These are phyloP conservation scores for Sophora flavescens DNA, from an alignment of 306 rosid species.

Conservation along the genomic window DNA sequence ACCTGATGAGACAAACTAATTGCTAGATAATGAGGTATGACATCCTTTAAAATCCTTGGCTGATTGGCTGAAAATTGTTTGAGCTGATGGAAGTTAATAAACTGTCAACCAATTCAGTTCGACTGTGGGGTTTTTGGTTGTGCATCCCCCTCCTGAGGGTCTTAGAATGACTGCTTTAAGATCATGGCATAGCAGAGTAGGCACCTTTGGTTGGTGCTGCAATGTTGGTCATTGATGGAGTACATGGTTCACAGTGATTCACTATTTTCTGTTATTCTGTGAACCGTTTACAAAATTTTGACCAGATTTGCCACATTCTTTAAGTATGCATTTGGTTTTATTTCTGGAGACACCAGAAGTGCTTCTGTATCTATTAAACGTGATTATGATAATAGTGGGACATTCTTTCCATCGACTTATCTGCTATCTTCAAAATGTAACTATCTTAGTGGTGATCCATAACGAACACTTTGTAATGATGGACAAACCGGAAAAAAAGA, in stretches of 20 bases:
- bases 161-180: background rate
- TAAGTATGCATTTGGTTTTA: too few species aligned
- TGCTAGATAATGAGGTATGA: background rate
- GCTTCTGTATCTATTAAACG: too few species aligned
- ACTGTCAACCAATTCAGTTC: background rate
- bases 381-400: too few species aligned
- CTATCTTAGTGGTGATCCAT: constrained; percentile 13
- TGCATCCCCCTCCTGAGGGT: too few species aligned
- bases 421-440: background rate
- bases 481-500: constrained; percentile 9
- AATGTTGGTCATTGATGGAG: constrained; percentile 1
- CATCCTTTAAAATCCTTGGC: constrained; percentile 9
- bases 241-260: background rate
- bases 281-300: background rate
- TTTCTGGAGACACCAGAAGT: too few species aligned
- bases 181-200: background rate
- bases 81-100: background rate
- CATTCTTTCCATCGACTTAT: background rate
- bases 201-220: background rate
- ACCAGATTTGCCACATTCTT: background rate
- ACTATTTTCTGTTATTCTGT: background rate
- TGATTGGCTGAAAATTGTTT: constrained; percentile 6
- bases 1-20: background rate
- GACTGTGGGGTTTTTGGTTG: background rate
- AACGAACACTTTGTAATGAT: constrained; percentile 21